Percentiles rank a stretch among this genome's conserved stretches.
phyloP scores from a whole-genome alignment of 1,284 basidiomycete species.

The Ceratobasidium papillatum region DNA sequence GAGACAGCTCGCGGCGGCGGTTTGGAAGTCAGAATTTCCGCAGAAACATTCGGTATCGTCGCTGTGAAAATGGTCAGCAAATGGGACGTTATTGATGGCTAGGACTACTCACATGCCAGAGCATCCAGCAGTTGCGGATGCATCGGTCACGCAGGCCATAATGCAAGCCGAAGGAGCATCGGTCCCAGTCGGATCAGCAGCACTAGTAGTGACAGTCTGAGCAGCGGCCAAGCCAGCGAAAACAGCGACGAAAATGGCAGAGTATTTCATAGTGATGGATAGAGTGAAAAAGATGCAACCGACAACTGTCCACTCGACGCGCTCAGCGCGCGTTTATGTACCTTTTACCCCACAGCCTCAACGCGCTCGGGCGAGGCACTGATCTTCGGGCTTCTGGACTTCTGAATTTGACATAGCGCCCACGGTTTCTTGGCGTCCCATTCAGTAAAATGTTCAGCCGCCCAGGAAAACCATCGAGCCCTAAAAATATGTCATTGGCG shows the following conservation, averaged over 20 bases:
- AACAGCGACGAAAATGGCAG: not conserved
- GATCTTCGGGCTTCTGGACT: slow-evolving; percentile 3
- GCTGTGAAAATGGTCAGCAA: not conserved
- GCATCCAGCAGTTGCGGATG: slow-evolving; percentile 3
- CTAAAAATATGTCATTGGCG: slow-evolving; percentile 9
- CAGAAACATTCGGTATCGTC: not conserved
- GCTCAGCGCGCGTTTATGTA: not conserved
- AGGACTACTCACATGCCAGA: not conserved
- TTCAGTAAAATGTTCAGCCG: not conserved
- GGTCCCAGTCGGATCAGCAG: not conserved
- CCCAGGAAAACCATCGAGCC: not conserved
- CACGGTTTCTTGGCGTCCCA: not conserved
- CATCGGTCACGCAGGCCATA: slow-evolving; percentile 1
- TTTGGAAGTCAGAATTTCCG: not conserved
- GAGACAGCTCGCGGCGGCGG: not conserved
- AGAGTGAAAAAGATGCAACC: slow-evolving; percentile 9
- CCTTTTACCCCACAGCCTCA: too few relatives aligned
- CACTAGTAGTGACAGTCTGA: not conserved
- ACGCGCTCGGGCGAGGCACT: not conserved
- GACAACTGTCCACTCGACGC: not conserved
- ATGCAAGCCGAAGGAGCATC: not conserved
- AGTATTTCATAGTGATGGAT: slow-evolving; percentile 26
- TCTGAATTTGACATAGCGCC: not conserved
- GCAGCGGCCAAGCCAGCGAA: slow-evolving; percentile 31
- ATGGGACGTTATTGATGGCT: not conserved